phyloP scores from a whole-genome alignment of 1,284 basidiomycete species.

The Irpex sp. region DNA sequence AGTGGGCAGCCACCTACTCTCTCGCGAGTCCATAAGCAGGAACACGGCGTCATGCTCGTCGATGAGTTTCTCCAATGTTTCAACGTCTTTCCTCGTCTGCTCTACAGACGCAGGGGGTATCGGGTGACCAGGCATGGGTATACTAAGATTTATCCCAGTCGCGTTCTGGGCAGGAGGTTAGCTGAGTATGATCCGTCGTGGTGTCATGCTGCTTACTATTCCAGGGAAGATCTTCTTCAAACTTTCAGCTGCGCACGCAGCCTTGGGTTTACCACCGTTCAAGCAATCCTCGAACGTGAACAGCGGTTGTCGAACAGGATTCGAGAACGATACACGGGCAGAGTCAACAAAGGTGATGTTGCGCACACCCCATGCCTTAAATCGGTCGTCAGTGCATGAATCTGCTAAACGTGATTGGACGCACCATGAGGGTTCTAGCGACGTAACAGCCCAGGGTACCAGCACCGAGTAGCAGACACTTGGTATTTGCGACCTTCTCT shows the following conservation, averaged over 20 bases:
- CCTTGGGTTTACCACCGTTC: conserved; percentile 92
- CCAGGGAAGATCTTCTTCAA: conserved; percentile 90
- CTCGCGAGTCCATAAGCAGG: conserved; percentile 95
- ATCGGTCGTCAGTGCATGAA: neutral
- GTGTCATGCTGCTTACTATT: conserved; percentile 49
- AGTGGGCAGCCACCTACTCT: conserved; percentile 94
- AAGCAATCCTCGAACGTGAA: conserved; percentile 95
- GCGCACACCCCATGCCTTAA: conserved; percentile 89
- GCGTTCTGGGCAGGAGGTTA: conserved; percentile 54
- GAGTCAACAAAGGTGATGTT: conserved; percentile 93
- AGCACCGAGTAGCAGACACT: conserved; percentile 86
- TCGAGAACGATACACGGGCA: conserved; percentile 89
- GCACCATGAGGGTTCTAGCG: conserved; percentile 80
- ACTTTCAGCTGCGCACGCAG: conserved; percentile 83
- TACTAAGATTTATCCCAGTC: conserved; percentile 66
- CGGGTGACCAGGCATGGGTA: conserved; percentile 98
- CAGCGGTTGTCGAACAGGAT: conserved; percentile 93
- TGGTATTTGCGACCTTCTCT: conserved; percentile 78
- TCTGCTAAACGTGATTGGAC: conserved; percentile 12
- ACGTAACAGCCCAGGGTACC: conserved; percentile 98
- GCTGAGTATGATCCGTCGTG: neutral
- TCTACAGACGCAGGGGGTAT: conserved; percentile 56
- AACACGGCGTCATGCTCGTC: conserved; percentile 87
- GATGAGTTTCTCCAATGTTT: conserved; percentile 70
- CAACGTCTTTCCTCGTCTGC: conserved; percentile 63